Evolutionary conservation across 371 early-diverging fungal genomes (phyloP), one percentile per base, ranked within the genome.

Genomic region (Mucor indicus): DNA sequence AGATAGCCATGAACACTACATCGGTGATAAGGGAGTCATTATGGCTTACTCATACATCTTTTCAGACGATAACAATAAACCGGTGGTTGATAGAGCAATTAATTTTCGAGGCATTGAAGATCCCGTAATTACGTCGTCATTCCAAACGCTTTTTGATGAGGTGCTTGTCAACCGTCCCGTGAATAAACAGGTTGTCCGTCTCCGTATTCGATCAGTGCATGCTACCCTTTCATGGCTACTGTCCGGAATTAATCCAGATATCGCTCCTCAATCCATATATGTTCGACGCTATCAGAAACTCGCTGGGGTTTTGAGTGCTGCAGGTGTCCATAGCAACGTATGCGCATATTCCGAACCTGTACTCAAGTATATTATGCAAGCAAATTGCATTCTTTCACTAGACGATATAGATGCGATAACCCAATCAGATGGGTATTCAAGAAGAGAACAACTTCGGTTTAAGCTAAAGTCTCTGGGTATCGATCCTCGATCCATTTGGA

Each of bases 141-240:
- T 29, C 12, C 30, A 29, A 8, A 29, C 30, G 12, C 12, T 29
- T 6, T 29, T 29, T 29, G 30, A 29, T 29, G 30, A 29, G 12
- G 30, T 29, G 6, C 30, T 29, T 8, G 11, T 11, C 3, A 13
- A 11, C 3, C 31, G 30, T 29, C 30, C 30, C 29, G 16, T 45
- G 33, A 24, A 42, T 20, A 41, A 11, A 12, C 36, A 13, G 15
- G 22, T n/a, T 39, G n/a, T 40, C 7, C n/a, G 37, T 12, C 29
- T 59, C 9, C 21, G 55, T 7, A 50, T 64, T 10, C 25, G 38
- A 1, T 64, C 58, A 48, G 31, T 68, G 12, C 44, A 61, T 20
- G 62, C 58, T 0, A 60, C 59, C 2, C n/a, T 69, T 10, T 61
- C 55, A 12, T 69, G 69, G 69, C 30, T 69, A 1, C n/a, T 69